phyloP scores from a whole-genome alignment of 2,329 filamentous ascomycete genomes.

The Aquanectria penicillioides region DNA sequence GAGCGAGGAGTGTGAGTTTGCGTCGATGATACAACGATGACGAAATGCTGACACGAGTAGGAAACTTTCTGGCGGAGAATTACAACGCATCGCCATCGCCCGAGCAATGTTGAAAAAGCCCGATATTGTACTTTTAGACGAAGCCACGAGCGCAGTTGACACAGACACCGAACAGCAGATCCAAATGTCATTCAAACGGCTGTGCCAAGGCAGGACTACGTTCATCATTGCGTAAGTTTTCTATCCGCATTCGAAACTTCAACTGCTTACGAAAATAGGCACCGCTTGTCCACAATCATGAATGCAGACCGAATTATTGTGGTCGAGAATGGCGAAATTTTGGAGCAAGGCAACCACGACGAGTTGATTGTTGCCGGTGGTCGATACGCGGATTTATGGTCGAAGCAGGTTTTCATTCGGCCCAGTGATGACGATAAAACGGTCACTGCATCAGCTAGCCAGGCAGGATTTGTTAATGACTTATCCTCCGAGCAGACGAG shows the following conservation, averaged over 20 bases:
- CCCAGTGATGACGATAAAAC: slow-evolving; percentile 53
- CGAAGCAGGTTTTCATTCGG: slow-evolving; percentile 67
- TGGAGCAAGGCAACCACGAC: slow-evolving; percentile 71
- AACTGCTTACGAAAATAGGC: slow-evolving; percentile 51
- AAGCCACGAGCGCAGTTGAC: slow-evolving; percentile 81
- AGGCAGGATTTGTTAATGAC: slow-evolving; percentile 48
- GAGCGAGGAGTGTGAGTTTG: slow-evolving; percentile 58
- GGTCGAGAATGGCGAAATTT: slow-evolving; percentile 68
- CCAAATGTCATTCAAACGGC: slow-evolving; percentile 66
- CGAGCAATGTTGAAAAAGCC: slow-evolving; percentile 79
- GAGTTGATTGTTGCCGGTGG: slow-evolving; percentile 67
- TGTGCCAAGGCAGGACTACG: slow-evolving; percentile 71
- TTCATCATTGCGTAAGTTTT: slow-evolving; percentile 70
- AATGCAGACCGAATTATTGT: slow-evolving; percentile 75
- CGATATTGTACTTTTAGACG: slow-evolving; percentile 80
- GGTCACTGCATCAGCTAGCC: slow-evolving; percentile 25
- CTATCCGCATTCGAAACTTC: no score
- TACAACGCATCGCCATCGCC: slow-evolving; percentile 74
- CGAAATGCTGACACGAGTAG: slow-evolving; percentile 44
- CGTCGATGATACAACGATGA: background rate
- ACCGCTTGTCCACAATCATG: slow-evolving; percentile 77
- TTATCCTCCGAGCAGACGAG: slow-evolving; percentile 48
- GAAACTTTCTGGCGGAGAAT: slow-evolving; percentile 73
- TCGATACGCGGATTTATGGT: slow-evolving; percentile 73
- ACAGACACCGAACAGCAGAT: slow-evolving; percentile 75